Percentiles rank a stretch among this genome's conserved stretches.
Conservation (phyloP, 192 early-diverging fungal species). For the Cladochytrium replicatum region DNA sequence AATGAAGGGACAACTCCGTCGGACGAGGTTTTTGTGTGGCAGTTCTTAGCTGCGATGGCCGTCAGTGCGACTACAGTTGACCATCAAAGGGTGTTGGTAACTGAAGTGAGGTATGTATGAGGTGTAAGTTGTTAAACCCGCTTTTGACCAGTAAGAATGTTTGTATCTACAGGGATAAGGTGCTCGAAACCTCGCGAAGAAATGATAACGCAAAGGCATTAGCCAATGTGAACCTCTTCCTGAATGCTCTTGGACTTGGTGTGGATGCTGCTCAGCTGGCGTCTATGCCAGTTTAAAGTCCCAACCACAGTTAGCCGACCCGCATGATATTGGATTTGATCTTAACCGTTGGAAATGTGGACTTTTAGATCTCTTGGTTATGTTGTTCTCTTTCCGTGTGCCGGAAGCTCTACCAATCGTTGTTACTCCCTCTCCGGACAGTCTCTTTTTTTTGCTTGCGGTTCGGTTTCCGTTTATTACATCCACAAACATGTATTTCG, state of each 20-base stretch:
- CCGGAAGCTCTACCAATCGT: no score
- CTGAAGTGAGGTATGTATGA: constrained; percentile 71
- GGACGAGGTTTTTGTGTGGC: constrained; percentile 93
- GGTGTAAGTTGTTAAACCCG: background rate
- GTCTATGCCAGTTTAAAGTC: constrained; percentile 22
- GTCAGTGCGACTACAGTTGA: constrained; percentile 82
- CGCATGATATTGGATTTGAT: no score
- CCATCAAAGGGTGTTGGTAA: constrained; percentile 85
- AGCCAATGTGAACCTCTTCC: constrained; percentile 87
- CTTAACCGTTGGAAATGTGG: no score
- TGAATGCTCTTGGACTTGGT: constrained; percentile 84
- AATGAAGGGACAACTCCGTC: constrained; percentile 23
- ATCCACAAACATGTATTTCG: no score
- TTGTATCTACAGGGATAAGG: constrained; percentile 49
- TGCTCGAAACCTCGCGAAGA: constrained; percentile 63
- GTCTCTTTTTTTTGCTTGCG: no score
- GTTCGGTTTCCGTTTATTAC: no score
- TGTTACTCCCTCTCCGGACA: no score
- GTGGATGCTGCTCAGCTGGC: constrained; percentile 73
- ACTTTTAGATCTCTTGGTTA: no score
- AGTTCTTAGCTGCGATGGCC: constrained; percentile 94
- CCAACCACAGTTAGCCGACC: no score
- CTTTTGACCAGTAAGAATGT: background rate
- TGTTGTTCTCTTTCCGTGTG: no score
- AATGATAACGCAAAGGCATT: constrained; percentile 52